Conservation (phyloP, 2,329 filamentous ascomycete species). For the Fusarium sp. region DNA sequence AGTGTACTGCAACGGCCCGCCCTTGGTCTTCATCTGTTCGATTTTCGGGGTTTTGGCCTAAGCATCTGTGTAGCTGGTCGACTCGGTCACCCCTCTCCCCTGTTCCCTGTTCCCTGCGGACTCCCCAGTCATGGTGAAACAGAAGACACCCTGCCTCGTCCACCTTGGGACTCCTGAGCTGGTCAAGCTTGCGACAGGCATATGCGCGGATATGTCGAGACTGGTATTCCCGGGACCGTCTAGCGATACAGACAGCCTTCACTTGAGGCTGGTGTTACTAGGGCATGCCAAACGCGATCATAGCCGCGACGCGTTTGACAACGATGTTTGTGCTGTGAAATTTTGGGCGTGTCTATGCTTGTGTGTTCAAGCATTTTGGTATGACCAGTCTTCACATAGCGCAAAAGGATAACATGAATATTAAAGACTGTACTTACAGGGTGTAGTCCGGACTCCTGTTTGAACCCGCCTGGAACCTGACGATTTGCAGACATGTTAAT, state of each 20-base stretch:
- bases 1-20: slow-evolving; percentile 44
- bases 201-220: slow-evolving; percentile 32
- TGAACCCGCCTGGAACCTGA: slow-evolving; percentile 46
- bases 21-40: slow-evolving; percentile 38
- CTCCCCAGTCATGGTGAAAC: slow-evolving; percentile 63
- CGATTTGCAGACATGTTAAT: slow-evolving; percentile 47
- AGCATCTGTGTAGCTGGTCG: slow-evolving; percentile 36
- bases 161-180: slow-evolving; percentile 54
- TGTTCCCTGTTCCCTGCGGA: slow-evolving; percentile 41
- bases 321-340: not conserved
- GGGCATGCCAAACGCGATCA: slow-evolving; percentile 30
- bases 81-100: slow-evolving; percentile 39
- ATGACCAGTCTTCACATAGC: not conserved
- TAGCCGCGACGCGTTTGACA: slow-evolving; percentile 24
- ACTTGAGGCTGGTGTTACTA: slow-evolving; percentile 40
- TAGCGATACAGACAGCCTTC: slow-evolving; percentile 33
- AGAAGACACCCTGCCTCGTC: slow-evolving; percentile 62
- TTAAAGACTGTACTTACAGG: slow-evolving; percentile 44
- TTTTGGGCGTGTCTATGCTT: not conserved
- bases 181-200: slow-evolving; percentile 59
- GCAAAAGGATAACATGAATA: slow-evolving; percentile 2
- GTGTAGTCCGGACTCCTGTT: slow-evolving; percentile 46
- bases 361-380: not conserved
- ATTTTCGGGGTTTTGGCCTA: slow-evolving; percentile 33
- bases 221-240: slow-evolving; percentile 39